Base-by-base conservation (phyloP, 2,329 filamentous ascomycete genomes). In the Stemphylium lycopersici region DNA sequence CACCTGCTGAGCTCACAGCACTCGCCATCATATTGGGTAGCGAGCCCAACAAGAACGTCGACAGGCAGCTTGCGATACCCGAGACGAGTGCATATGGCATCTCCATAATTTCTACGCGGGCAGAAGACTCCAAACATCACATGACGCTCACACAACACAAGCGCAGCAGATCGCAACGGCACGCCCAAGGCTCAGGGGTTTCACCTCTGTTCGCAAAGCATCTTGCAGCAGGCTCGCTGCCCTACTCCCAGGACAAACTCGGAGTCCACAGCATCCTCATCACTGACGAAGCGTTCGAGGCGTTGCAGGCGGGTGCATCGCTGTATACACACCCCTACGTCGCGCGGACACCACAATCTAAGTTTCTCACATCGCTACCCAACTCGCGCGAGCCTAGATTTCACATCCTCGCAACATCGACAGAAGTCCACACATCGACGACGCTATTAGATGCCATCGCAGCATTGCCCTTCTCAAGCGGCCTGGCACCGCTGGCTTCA, bases 171-270 rank as follows among this genome's bases (percentile, higher is more conserved):
- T 52, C 63, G 2, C 68, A 72, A 31, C 55, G 61, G 16, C 63
- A 66, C 2, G 51, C 65, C 1, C 57, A 48, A 29, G 66, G 67
- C 22, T 68, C 68, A 1, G 56, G 66, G 6, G 64, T 66, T 40
- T 74, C 69, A n/a, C 56, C 62, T 4, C 59, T 74, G 6, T 68
- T 62, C 46, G 69, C 71, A 37, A 75, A 73, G 48, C 71, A 75
- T 39, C 46, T 74, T 7, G 68, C 69, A 8, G 63, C 59, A 8
- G 69, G 71, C 36, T 69, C 67, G 6, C 45, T 75, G 0, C 71
- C 71, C 2, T 71, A 62, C 40, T 58, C 58, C 2, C 59, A 62
- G 20, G 59, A 71, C 24, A 44, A 53, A 3, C 61, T 57, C 2
- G 46, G 44, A 15, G 42, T 65, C 2, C 58, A 63, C 49, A 66